Evolutionary conservation across 108 stramenopile species (phyloP), one percentile per base, ranked within the genome.

Genomic region (Skeletonema costatum): DNA sequence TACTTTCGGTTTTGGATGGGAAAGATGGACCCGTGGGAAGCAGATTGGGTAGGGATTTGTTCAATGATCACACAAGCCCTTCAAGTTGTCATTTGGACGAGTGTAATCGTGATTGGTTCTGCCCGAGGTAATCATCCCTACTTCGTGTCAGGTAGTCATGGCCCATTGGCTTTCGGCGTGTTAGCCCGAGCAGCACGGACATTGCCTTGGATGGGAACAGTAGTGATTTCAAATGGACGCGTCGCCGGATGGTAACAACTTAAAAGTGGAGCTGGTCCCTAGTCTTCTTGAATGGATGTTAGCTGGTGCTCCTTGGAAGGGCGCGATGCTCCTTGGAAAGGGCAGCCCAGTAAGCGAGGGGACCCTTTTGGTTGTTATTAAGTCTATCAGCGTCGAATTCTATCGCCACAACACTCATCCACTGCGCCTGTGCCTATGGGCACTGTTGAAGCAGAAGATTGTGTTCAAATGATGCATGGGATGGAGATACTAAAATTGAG

Each of bases 401-500:
- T 19, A 12, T 19, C 32, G 48, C 25, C 2, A 64, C 70, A 5
- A 38, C 63, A 31, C 32, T 12, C 6, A 71, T 71, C n/a, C 62
- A 33, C 62, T 13, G 70, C 64, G 0, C 70, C 70, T 17, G 70
- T 71, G 31, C 62, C n/a, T 71, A 7, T 71, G 70, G 70, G 70
- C 62, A 71, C 70, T 3, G 63, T 64, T 13, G 16, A n/a, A 19
- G 30, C 35, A 71, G 16, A 30, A 36, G 14, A 71, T 71, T 29
- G 70, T 71, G 14, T 63, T n/a, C 70, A 6, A 71, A 71, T 29
- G 70, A 71, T 38, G 32, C 70, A n/a, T 71, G 70, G 70, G n/a
- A n/a, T n/a, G n/a, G 41, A 63, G 30, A 71, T 71, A 32, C 11
- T 64, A 1, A 71, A 64, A 14, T 64, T 64, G 62, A 39, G 33